phyloP scores from a whole-genome alignment of 331 rosid genomes.

The Telfairia occidentalis region DNA sequence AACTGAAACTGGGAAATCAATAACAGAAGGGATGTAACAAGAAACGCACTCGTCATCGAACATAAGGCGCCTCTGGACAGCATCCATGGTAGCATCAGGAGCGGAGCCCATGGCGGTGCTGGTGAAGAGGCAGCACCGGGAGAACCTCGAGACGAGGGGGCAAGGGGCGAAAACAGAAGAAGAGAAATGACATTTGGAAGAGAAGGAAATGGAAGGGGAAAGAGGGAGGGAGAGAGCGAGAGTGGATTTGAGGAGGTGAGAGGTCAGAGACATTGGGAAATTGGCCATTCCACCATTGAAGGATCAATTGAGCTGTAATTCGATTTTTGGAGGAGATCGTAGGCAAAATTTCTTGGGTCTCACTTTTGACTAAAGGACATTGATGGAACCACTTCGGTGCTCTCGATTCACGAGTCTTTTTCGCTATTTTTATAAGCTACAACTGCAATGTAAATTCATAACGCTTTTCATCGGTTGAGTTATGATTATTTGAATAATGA shows the following conservation, averaged over 20 bases:
- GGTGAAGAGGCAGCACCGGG: constrained; percentile 14
- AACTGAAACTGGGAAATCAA: not conserved
- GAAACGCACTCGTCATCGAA: constrained; percentile 77
- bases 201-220: not conserved
- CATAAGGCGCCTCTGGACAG: constrained; percentile 95
- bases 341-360: no score
- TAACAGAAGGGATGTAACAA: not conserved
- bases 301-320: not conserved
- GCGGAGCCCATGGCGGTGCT: constrained; percentile 44
- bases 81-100: constrained; percentile 83
- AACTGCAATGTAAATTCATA: no score
- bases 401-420: no score
- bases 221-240: not conserved
- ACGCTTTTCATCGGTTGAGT: no score
- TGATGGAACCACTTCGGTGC: no score
- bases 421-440: no score
- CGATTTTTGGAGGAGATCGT: not conserved
- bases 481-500: no score
- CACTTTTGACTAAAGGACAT: no score
- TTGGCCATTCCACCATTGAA: not conserved
- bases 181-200: not conserved
- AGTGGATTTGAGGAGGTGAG: not conserved
- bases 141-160: constrained; percentile 12
- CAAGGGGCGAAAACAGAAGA: not conserved
- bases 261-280: constrained; percentile 2